Conservation (phyloP, 73 alveolate genomes). For the Paramecium caudatum region DNA sequence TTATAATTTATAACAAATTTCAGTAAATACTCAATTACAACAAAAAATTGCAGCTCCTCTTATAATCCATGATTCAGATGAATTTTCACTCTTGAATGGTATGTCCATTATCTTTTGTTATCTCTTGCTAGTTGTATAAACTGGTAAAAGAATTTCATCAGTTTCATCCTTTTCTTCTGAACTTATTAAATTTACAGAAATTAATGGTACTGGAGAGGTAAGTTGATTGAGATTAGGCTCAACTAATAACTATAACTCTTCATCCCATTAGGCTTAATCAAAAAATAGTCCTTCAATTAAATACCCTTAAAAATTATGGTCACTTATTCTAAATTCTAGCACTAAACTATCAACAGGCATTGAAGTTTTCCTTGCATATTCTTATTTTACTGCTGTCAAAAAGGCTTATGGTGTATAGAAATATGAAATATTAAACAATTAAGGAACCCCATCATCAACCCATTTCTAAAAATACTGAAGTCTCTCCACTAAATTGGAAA, state of each 20-base stretch:
- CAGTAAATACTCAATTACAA: conserved; percentile 24
- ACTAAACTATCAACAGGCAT: conserved; percentile 93
- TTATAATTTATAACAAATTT: too few relatives aligned
- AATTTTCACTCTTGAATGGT: conserved; percentile 94
- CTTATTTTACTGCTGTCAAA: conserved; percentile 89
- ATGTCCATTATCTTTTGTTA: not conserved
- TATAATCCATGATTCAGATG: conserved; percentile 98
- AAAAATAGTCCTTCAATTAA: conserved; percentile 98
- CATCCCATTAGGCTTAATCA: conserved; percentile 99
- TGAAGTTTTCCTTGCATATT: conserved; percentile 90
- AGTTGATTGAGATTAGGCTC: conserved; percentile 93
- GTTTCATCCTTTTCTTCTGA: conserved; percentile 73
- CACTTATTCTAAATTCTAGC: conserved; percentile 89
- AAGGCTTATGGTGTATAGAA: conserved; percentile 89
- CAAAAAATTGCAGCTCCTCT: conserved; percentile 98
- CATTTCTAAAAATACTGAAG: conserved; percentile 85
- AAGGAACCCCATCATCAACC: conserved; percentile 91
- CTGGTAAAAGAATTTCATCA: conserved; percentile 70
- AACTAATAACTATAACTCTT: conserved; percentile 76
- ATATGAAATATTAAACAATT: conserved; percentile 86
- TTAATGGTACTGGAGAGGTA: conserved; percentile 89
- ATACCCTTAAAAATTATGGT: conserved; percentile 97
- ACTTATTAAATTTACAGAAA: conserved; percentile 81
- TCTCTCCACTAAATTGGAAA: conserved; percentile 85
- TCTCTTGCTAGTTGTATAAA: conserved; percentile 77